These are phyloP conservation scores for Plasmopara viticola DNA, from an alignment of 352 stramenopile genomes.

Conservation along the genomic window DNA sequence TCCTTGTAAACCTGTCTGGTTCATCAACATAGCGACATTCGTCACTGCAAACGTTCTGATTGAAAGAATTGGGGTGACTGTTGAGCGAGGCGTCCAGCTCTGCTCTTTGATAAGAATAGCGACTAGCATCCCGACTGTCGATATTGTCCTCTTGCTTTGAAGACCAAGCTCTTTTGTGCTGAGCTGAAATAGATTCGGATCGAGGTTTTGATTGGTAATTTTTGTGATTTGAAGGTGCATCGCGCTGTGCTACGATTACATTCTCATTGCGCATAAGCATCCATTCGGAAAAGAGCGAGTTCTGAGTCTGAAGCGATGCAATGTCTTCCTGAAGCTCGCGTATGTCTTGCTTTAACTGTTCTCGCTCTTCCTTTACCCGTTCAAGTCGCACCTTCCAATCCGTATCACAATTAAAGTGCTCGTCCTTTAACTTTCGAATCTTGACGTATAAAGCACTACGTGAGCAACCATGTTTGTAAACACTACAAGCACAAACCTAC, in stretches of 20 bases:
- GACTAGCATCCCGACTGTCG: conserved; percentile 12
- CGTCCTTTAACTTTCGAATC: conserved; percentile 68
- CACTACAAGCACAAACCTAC: conserved; percentile 11
- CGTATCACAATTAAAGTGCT: conserved; percentile 54
- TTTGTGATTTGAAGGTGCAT: conserved; percentile 6
- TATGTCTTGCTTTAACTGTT: conserved; percentile 34
- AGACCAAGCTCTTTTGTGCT: conserved; percentile 11
- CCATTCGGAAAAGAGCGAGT: conserved; percentile 69
- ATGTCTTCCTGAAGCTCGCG: conserved; percentile 57
- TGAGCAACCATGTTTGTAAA: background rate
- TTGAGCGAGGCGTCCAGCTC: no score
- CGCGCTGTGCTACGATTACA: conserved; percentile 26
- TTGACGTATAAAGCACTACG: conserved; percentile 10
- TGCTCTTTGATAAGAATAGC: no score
- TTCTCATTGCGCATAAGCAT: conserved; percentile 74
- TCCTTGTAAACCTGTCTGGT: background rate
- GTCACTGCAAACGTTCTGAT: background rate
- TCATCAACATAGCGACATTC: background rate
- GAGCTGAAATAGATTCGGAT: conserved; percentile 1
- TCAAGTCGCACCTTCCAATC: conserved; percentile 60
- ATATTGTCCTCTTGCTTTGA: conserved; percentile 8
- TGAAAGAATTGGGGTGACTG: no score
- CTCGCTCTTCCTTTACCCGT: conserved; percentile 40
- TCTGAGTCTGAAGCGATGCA: conserved; percentile 48
- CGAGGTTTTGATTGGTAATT: conserved; percentile 3